Conservation (phyloP, 169 alveolate species). For the Eimeria falciformis region DNA sequence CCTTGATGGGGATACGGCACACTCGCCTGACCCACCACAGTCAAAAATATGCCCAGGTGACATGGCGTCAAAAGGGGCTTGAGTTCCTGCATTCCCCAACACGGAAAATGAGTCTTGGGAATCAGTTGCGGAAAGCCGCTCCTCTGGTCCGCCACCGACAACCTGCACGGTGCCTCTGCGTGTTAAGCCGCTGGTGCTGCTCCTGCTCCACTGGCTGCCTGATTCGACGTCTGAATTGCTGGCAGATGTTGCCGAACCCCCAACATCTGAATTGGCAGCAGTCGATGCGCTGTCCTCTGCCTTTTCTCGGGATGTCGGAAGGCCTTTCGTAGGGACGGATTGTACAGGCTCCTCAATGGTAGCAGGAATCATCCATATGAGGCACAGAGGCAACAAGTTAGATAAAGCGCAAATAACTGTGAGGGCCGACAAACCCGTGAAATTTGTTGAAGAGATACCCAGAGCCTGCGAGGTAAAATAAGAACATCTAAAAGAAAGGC, state of each 20-base stretch:
- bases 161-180: conserved; percentile 17
- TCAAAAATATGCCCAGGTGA: neutral
- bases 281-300: conserved; percentile 28
- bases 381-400: conserved; percentile 82
- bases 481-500: neutral
- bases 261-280: neutral
- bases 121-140: neutral
- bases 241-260: neutral
- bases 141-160: conserved; percentile 32
- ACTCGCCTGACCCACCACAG: conserved; percentile 24
- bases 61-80: neutral
- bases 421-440: conserved; percentile 80
- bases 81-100: neutral
- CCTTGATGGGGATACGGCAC: conserved; percentile 1
- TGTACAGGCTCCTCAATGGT: neutral
- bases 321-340: neutral
- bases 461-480: conserved; percentile 66
- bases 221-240: conserved; percentile 6
- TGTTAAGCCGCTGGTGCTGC: conserved; percentile 1
- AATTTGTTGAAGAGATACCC: conserved; percentile 84
- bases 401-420: conserved; percentile 84
- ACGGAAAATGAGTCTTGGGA: conserved; percentile 17
- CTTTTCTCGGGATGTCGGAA: neutral
- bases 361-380: conserved; percentile 82
- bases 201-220: neutral